phyloP scores from a whole-genome alignment of 2,329 filamentous ascomycete genomes.

The Alternaria sp. region DNA sequence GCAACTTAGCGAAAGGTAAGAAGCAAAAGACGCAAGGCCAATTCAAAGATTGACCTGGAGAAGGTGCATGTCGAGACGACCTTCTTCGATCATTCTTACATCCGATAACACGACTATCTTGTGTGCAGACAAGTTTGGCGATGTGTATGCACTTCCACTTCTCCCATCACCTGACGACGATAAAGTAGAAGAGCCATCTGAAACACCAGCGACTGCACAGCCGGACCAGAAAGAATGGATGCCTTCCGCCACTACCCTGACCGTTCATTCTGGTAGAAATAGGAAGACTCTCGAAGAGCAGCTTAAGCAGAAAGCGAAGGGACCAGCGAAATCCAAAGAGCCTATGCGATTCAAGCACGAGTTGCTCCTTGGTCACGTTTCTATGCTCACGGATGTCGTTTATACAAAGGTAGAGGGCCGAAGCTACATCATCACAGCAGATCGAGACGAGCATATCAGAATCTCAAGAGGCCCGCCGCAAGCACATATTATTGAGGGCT shows the following conservation, averaged over 20 bases:
- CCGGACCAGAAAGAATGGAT: constrained; percentile 52
- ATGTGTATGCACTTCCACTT: constrained; percentile 89
- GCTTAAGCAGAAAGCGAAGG: constrained; percentile 55
- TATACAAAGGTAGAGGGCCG: constrained; percentile 62
- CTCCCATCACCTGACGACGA: constrained; percentile 55
- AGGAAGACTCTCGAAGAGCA: constrained; percentile 66
- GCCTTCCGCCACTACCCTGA: constrained; percentile 65
- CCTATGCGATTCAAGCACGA: constrained; percentile 73
- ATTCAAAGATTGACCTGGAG: constrained; percentile 17
- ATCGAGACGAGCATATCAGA: constrained; percentile 85
- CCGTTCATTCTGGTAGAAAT: constrained; percentile 71
- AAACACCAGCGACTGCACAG: constrained; percentile 26
- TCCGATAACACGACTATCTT: constrained; percentile 77
- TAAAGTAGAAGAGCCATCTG: constrained; percentile 27
- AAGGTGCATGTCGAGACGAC: constrained; percentile 88
- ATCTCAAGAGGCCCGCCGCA: constrained; percentile 84
- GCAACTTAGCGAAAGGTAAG: constrained; percentile 76
- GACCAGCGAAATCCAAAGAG: constrained; percentile 57
- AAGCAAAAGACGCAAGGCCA: background rate
- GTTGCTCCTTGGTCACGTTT: constrained; percentile 90
- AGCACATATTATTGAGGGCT: constrained; percentile 86
- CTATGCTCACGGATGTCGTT: constrained; percentile 83
- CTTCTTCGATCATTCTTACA: constrained; percentile 77
- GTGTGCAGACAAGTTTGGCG: constrained; percentile 93
- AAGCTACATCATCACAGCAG: constrained; percentile 71